phyloP scores from a whole-genome alignment of 164 flowering plant species.

The Protea cynaroides region DNA sequence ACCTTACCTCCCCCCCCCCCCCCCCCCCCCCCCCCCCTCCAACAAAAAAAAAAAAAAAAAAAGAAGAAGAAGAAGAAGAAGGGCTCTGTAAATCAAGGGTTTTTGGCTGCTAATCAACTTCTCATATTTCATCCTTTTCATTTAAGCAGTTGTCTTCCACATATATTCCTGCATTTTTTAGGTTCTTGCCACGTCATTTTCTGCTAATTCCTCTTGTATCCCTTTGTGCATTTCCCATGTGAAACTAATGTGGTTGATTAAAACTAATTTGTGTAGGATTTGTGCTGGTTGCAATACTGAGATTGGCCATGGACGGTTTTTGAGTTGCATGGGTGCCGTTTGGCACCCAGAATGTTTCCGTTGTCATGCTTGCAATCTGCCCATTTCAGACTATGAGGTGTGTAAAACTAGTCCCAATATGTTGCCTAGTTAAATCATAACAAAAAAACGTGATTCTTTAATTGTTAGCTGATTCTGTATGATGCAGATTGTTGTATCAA shows the following conservation, averaged over 20 bases:
- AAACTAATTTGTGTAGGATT: constrained; percentile 31
- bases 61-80: too few species aligned
- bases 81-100: too few species aligned
- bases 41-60: too few species aligned
- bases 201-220: too few species aligned
- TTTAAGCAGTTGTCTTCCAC: too few species aligned
- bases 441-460: too few species aligned
- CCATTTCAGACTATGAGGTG: constrained; percentile 95
- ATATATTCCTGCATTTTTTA: too few species aligned
- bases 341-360: constrained; percentile 99
- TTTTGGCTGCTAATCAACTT: too few species aligned
- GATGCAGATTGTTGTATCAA: background rate
- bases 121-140: too few species aligned
- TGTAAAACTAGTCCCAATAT: background rate
- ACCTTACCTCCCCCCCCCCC: too few species aligned
- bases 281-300: constrained; percentile 88
- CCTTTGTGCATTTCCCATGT: background rate
- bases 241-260: constrained; percentile 7
- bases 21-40: too few species aligned
- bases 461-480: background rate
- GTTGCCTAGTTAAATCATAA: too few species aligned
- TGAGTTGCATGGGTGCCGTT: constrained; percentile 86
- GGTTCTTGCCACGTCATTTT: background rate
- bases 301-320: constrained; percentile 86
- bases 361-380: constrained; percentile 75